phyloP scores from a whole-genome alignment of 2,329 filamentous ascomycete genomes.

The Trichoderma aggressivum region DNA sequence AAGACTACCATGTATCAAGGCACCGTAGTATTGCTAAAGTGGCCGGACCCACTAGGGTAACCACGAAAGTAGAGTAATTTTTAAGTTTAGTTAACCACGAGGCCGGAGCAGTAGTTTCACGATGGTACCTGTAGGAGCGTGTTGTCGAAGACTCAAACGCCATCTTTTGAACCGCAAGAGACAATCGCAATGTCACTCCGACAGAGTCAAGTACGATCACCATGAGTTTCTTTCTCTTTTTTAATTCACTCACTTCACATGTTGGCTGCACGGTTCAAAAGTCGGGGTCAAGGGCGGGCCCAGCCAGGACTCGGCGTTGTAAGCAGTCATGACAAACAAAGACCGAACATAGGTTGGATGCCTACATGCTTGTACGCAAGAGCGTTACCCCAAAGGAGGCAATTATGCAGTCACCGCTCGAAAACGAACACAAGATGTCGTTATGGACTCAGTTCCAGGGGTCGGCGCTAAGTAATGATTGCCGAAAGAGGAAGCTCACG shows the following conservation, averaged over 20 bases:
- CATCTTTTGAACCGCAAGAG: neutral
- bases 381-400: neutral
- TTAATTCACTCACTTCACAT: neutral
- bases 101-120: neutral
- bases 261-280: neutral
- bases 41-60: neutral
- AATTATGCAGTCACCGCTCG: neutral
- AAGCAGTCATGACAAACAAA: neutral
- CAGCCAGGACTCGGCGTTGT: no score
- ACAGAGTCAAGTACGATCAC: neutral
- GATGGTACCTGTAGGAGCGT: neutral
- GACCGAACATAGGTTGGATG: neutral
- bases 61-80: constrained; percentile 13
- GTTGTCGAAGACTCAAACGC: neutral
- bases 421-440: neutral
- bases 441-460: neutral
- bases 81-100: neutral
- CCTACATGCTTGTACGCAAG: neutral
- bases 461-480: neutral
- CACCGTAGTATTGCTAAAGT: neutral
- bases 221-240: neutral
- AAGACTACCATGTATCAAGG: neutral
- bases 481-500: constrained; percentile 8
- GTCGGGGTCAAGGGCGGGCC: neutral
- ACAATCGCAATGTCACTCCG: neutral